Percentiles rank a stretch among this genome's conserved stretches.
phyloP scores from a whole-genome alignment of 805 yeast genomes.

The Zygosaccharomyces bisporus region DNA sequence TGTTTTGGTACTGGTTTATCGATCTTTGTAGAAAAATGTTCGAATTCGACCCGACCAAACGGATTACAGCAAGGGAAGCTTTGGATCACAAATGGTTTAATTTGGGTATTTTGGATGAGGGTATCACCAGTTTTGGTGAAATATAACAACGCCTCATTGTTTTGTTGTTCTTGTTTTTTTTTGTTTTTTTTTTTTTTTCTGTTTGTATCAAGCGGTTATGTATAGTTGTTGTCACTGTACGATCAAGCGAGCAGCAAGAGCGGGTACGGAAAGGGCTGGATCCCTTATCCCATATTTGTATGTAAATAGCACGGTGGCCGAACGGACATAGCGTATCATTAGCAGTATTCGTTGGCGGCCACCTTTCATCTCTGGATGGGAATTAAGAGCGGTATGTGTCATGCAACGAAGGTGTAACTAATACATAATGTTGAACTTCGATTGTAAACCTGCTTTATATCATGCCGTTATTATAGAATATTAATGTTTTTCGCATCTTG shows the following conservation, averaged over 20 bases:
- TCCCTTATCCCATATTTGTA: not conserved
- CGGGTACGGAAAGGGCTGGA: constrained; percentile 1
- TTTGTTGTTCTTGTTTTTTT: constrained; percentile 10
- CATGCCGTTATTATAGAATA: too few relatives aligned
- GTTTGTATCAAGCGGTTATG: constrained; percentile 7
- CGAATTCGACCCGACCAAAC: constrained; percentile 64
- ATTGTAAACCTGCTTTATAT: too few relatives aligned
- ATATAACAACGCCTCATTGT: constrained; percentile 8
- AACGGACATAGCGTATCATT: too few relatives aligned
- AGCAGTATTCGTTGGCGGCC: too few relatives aligned
- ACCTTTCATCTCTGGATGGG: too few relatives aligned
- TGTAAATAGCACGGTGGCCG: constrained; percentile 4
- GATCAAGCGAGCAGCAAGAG: not conserved
- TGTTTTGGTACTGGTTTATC: constrained; percentile 79
- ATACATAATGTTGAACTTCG: too few relatives aligned
- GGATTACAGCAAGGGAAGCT: constrained; percentile 75
- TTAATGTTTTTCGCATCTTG: too few relatives aligned
- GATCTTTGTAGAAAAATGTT: constrained; percentile 66
- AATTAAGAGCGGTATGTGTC: too few relatives aligned
- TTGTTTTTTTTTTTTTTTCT: constrained; percentile 11
- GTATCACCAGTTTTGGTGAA: constrained; percentile 34
- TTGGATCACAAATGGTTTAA: constrained; percentile 80
- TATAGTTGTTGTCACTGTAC: constrained; percentile 3
- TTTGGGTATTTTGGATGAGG: constrained; percentile 57
- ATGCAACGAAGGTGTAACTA: too few relatives aligned